phyloP scores from a whole-genome alignment of 108 stramenopile species.

The Skeletonema grethae region DNA sequence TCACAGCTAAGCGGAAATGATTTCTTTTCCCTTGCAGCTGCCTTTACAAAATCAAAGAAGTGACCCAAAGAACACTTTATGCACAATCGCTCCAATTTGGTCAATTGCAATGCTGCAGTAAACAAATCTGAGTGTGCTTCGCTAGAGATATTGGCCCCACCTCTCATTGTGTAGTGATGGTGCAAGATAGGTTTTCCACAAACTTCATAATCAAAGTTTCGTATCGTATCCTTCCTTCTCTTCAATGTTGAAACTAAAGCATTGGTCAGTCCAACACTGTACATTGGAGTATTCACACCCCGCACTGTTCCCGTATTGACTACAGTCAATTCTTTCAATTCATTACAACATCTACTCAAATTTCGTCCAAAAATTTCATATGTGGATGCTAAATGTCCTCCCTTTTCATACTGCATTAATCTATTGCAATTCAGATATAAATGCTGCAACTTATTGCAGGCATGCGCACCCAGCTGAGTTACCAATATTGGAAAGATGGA shows the following conservation, averaged over 20 bases:
- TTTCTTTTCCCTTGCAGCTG: neutral
- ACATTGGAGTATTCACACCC: neutral
- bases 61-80: neutral
- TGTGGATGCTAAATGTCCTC: neutral
- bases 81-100: neutral
- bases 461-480: neutral
- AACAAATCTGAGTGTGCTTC: neutral
- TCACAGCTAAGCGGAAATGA: neutral
- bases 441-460: neutral
- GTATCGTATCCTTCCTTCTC: neutral
- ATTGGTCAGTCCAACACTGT: neutral
- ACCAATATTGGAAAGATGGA: neutral
- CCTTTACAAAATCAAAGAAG: neutral
- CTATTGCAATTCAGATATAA: neutral
- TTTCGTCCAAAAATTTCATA: neutral
- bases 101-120: neutral
- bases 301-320: neutral
- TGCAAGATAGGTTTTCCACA: neutral
- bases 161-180: neutral
- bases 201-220: neutral
- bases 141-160: neutral
- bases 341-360: neutral
- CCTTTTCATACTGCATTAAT: neutral
- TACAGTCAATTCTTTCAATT: neutral
- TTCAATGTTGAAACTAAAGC: neutral